Percentiles rank a stretch among this genome's conserved stretches.
Conservation (phyloP, 805 yeast species). For the Candida broadrunensis region DNA sequence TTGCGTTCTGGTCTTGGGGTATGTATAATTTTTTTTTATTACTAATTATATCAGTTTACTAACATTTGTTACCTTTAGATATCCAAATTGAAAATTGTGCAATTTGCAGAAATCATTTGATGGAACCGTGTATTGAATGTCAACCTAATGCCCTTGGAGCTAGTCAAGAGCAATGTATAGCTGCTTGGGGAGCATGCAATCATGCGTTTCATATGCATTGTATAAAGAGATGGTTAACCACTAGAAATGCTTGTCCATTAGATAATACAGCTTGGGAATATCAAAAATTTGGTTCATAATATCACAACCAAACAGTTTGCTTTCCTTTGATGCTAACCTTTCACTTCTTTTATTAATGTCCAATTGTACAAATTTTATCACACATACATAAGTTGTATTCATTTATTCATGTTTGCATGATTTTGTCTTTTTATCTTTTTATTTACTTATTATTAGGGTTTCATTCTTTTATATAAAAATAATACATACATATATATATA, state of each 20-base stretch:
- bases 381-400: too few species aligned
- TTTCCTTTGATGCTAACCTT: too few species aligned
- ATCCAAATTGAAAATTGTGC: slow-evolving; percentile 95
- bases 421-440: background rate
- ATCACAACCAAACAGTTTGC: background rate
- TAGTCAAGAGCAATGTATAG: slow-evolving; percentile 74
- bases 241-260: slow-evolving; percentile 94
- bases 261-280: slow-evolving; percentile 87
- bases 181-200: slow-evolving; percentile 96
- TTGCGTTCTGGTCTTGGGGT: slow-evolving; percentile 99
- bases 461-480: background rate
- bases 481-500: slow-evolving; percentile 1
- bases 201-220: slow-evolving; percentile 99
- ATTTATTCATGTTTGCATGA: background rate
- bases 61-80: slow-evolving; percentile 31
- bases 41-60: slow-evolving; percentile 7
- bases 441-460: background rate
- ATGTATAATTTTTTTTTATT: slow-evolving; percentile 19
- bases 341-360: background rate
- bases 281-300: slow-evolving; percentile 64
- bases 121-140: slow-evolving; percentile 98
- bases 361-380: too few species aligned
- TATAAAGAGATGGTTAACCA: slow-evolving; percentile 90
- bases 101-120: slow-evolving; percentile 93
- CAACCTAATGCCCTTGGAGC: slow-evolving; percentile 72